Base-by-base conservation (phyloP, 1,284 basidiomycete species). In the Sphaerobolus stellatus region DNA sequence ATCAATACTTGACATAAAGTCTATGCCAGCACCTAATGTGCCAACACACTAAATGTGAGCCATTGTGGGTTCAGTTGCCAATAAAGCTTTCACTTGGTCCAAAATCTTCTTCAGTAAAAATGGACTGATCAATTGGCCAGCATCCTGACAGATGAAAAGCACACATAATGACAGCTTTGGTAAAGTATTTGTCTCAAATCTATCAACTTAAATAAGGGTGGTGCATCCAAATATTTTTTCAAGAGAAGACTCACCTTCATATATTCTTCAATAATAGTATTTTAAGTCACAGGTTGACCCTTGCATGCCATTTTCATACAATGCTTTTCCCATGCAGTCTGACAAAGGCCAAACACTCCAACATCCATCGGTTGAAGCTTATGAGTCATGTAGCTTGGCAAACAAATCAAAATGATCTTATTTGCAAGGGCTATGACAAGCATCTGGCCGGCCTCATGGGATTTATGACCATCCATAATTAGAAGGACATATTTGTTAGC, bases 301-400 rank as follows among this genome's bases (percentile, higher is more conserved):
- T 11, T 43, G 9, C 11, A 57, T 41, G 14, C 61, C 52, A 2
- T 47, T 56, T 25, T 60, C 28, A 13, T 50, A 36, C 14, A 61
- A 20, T 31, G 58, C 16, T 63, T 53, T 28, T 54, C 56, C 60
- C 61, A 66, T 7, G 58, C 61, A 24, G 13, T 53, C 36, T 59
- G 57, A 8, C 72, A 56, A 7, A 64, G 67, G 1, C 66, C 61
- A 59, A 75, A 76, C 6, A 69, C 60, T 0, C 69, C 70, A 30
- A 75, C 71, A 64, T 76, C 72, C 9, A 71, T 65, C 1, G 73
- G 72, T 53, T 77, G 73, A 2, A 75, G 64, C 3, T 60, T 56
- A 50, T 76, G 71, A 0, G 73, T 77, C 0, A 68, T 74, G 50
- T 77, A 70, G 1, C 71, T 62, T 3, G 72, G 71, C 16, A 76